These are phyloP conservation scores for Musa itinerans DNA, from an alignment of 176 grass and related monocot species.

Conservation along the genomic window DNA sequence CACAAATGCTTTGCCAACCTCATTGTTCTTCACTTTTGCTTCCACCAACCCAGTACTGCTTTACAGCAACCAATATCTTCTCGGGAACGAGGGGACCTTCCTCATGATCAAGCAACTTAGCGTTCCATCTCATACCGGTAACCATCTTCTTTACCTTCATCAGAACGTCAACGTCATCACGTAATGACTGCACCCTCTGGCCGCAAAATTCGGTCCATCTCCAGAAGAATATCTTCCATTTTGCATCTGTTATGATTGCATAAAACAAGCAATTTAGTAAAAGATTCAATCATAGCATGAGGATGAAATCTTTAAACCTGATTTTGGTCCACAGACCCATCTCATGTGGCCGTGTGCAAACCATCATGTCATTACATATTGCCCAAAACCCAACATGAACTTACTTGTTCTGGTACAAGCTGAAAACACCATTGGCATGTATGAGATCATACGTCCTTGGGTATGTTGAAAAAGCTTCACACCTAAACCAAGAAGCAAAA, in stretches of 20 bases:
- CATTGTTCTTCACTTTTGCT: too few species aligned
- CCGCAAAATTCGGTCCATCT: slow-evolving; percentile 4
- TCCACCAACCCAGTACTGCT: slow-evolving; percentile 1
- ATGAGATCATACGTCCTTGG: slow-evolving; percentile 9
- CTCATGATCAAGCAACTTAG: background rate
- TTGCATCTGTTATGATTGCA: slow-evolving; percentile 1
- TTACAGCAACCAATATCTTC: background rate
- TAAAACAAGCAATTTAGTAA: background rate
- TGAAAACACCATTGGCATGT: slow-evolving; percentile 7
- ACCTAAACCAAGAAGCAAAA: background rate
- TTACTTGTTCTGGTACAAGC: slow-evolving; percentile 7
- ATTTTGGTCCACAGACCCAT: too few species aligned
- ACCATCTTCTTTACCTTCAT: slow-evolving; percentile 3
- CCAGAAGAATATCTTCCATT: slow-evolving; percentile 2
- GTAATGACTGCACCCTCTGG: background rate
- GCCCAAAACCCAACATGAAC: too few species aligned
- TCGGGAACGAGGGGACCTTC: background rate
- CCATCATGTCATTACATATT: too few species aligned
- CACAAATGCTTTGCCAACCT: too few species aligned
- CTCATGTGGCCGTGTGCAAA: too few species aligned
- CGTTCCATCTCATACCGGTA: background rate
- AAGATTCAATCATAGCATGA: too few species aligned
- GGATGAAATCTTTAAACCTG: too few species aligned
- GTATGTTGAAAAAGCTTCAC: slow-evolving; percentile 11
- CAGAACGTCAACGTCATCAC: background rate